phyloP scores from a whole-genome alignment of 2,329 filamentous ascomycete species.

The Aspergillus japonicus region DNA sequence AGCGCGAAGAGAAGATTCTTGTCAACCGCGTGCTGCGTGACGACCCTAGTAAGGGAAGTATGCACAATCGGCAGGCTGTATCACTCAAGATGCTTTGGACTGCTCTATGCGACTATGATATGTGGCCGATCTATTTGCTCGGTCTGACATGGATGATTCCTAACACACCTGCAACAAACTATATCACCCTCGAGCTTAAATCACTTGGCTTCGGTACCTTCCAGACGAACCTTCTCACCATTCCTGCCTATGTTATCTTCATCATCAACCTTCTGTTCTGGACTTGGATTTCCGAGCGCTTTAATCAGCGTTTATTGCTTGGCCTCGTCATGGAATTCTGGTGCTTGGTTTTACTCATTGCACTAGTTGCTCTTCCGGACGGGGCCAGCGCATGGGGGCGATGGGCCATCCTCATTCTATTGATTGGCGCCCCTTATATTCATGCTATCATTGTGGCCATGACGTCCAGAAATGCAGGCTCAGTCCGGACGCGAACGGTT shows the following conservation, averaged over 20 bases:
- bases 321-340: conserved; percentile 55
- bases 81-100: conserved; percentile 50
- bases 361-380: conserved; percentile 50
- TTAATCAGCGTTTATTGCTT: conserved; percentile 56
- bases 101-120: conserved; percentile 55
- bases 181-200: conserved; percentile 46
- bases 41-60: conserved; percentile 58
- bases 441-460: conserved; percentile 55
- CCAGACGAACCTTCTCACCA: conserved; percentile 62
- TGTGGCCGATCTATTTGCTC: conserved; percentile 57
- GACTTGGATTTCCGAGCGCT: conserved; percentile 56
- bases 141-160: conserved; percentile 48
- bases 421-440: conserved; percentile 59
- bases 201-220: conserved; percentile 59
- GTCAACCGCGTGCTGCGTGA: conserved; percentile 61
- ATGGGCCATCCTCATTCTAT: conserved; percentile 53
- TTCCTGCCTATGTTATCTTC: conserved; percentile 57
- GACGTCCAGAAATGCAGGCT: conserved; percentile 45
- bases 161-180: conserved; percentile 34
- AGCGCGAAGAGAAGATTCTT: conserved; percentile 68
- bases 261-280: conserved; percentile 57
- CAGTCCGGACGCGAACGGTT: conserved; percentile 44
- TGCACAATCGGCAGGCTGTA: conserved; percentile 60
- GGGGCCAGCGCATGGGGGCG: conserved; percentile 53
- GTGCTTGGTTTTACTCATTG: conserved; percentile 53